phyloP scores from a whole-genome alignment of 2,329 filamentous ascomycete species.

The Alternaria ethzedia region DNA sequence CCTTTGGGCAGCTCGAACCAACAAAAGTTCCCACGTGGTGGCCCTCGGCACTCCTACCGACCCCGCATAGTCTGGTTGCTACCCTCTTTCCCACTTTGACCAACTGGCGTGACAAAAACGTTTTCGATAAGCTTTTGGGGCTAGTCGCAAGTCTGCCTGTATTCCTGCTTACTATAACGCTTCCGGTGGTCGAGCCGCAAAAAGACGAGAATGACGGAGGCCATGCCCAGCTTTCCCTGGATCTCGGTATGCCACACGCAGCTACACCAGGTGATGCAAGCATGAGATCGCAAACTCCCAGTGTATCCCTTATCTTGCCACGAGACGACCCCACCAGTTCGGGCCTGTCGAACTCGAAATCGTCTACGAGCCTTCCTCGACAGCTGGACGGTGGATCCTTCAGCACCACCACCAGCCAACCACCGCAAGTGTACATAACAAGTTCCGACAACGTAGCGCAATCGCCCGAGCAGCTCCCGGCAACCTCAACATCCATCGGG shows the following conservation, averaged over 20 bases:
- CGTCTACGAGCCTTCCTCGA: neutral
- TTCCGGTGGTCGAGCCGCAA: constrained; percentile 85
- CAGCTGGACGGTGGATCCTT: constrained; percentile 10
- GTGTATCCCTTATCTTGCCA: constrained; percentile 24
- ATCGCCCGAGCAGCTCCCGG: constrained; percentile 46
- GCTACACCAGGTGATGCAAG: constrained; percentile 31
- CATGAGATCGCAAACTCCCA: constrained; percentile 27
- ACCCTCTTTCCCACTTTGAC: constrained; percentile 88
- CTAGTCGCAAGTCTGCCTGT: constrained; percentile 87
- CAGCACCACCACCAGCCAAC: constrained; percentile 26
- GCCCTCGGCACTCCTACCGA: constrained; percentile 76
- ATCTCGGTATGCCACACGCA: constrained; percentile 39
- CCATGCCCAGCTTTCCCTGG: constrained; percentile 29
- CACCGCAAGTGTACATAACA: constrained; percentile 37
- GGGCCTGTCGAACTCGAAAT: constrained; percentile 15
- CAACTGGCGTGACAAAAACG: constrained; percentile 79
- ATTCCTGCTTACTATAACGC: constrained; percentile 84
- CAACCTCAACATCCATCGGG: constrained; percentile 20
- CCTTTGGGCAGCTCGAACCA: constrained; percentile 49
- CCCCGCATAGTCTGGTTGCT: constrained; percentile 71
- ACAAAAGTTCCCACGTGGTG: constrained; percentile 70
- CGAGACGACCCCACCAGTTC: constrained; percentile 22
- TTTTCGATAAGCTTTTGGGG: constrained; percentile 84
- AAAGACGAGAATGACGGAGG: constrained; percentile 48
- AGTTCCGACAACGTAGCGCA: constrained; percentile 43